A percentile compares a stretch with the other conserved stretches of the same genome.
Conservation (phyloP, 1,139 yeast genomes). For the Taphrina communis region DNA sequence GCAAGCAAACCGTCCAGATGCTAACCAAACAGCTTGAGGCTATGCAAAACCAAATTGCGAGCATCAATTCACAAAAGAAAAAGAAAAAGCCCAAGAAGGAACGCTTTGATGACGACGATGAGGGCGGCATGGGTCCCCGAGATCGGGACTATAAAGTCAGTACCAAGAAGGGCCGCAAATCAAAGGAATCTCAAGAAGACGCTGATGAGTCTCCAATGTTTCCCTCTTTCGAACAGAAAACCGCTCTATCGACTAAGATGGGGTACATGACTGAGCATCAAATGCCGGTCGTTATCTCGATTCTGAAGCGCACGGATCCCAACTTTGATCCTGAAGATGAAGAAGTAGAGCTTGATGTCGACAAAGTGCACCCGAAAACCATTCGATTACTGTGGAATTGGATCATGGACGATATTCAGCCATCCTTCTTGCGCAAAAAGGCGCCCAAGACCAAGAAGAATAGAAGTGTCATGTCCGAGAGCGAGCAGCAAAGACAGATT, state of each 20-base stretch:
- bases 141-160: slow-evolving; percentile 42
- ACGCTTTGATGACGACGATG: slow-evolving; percentile 44
- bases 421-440: slow-evolving; percentile 43
- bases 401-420: slow-evolving; percentile 61
- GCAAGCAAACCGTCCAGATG: slow-evolving; percentile 73
- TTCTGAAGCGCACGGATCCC: slow-evolving; percentile 86
- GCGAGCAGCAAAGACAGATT: slow-evolving; percentile 52
- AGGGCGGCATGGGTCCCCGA: slow-evolving; percentile 44
- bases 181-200: slow-evolving; percentile 25
- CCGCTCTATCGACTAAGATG: slow-evolving; percentile 86
- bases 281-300: slow-evolving; percentile 79
- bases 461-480: slow-evolving; percentile 64
- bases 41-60: slow-evolving; percentile 70
- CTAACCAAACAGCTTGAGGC: slow-evolving; percentile 85
- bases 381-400: slow-evolving; percentile 81
- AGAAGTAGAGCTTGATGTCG: slow-evolving; percentile 94
- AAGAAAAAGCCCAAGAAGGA: slow-evolving; percentile 48
- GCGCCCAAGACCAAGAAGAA: slow-evolving; percentile 56
- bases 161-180: slow-evolving; percentile 40
- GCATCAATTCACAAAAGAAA: slow-evolving; percentile 44
- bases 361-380: slow-evolving; percentile 84
- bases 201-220: slow-evolving; percentile 44
- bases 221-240: slow-evolving; percentile 91
- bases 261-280: slow-evolving; percentile 76
- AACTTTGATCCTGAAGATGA: slow-evolving; percentile 60